phyloP scores from a whole-genome alignment of 352 stramenopile species.

The Phytophthora sp. region DNA sequence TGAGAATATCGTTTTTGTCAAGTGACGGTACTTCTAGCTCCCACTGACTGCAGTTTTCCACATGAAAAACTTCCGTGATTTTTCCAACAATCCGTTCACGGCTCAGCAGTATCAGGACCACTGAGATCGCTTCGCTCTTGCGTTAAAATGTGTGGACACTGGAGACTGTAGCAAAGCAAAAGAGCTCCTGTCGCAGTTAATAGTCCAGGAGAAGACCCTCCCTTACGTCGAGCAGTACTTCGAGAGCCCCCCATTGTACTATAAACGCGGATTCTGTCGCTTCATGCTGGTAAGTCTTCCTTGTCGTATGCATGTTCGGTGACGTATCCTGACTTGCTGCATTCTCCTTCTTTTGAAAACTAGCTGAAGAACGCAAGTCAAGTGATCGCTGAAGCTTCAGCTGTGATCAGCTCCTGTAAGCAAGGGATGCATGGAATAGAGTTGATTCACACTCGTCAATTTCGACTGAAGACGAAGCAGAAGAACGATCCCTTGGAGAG shows the following conservation, averaged over 20 bases:
- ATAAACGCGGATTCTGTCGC: conserved; percentile 52
- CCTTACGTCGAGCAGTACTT: conserved; percentile 23
- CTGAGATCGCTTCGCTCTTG: conserved; percentile 28
- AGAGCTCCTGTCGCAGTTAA: conserved; percentile 33
- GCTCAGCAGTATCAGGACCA: conserved; percentile 22
- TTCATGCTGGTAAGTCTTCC: conserved; percentile 44
- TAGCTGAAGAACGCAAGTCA: conserved; percentile 29
- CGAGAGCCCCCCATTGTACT: conserved; percentile 40
- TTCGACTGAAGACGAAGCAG: conserved; percentile 15
- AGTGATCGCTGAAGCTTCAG: conserved; percentile 29
- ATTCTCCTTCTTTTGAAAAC: neutral
- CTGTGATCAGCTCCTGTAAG: conserved; percentile 27
- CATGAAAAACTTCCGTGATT: conserved; percentile 48
- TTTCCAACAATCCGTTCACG: conserved; percentile 74
- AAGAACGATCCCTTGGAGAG: conserved; percentile 4
- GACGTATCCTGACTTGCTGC: no score
- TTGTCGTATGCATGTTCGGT: no score
- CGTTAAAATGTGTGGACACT: conserved; percentile 38
- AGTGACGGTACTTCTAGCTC: no score
- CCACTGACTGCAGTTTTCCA: conserved; percentile 29
- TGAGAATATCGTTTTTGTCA: no score
- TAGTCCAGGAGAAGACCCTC: conserved; percentile 30
- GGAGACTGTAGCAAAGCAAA: conserved; percentile 39
- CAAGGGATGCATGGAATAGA: conserved; percentile 29
- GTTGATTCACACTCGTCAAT: conserved; percentile 21